These are phyloP conservation scores for Usnea hakonensis DNA, from an alignment of 495 filamentous ascomycete species.

Conservation along the genomic window DNA sequence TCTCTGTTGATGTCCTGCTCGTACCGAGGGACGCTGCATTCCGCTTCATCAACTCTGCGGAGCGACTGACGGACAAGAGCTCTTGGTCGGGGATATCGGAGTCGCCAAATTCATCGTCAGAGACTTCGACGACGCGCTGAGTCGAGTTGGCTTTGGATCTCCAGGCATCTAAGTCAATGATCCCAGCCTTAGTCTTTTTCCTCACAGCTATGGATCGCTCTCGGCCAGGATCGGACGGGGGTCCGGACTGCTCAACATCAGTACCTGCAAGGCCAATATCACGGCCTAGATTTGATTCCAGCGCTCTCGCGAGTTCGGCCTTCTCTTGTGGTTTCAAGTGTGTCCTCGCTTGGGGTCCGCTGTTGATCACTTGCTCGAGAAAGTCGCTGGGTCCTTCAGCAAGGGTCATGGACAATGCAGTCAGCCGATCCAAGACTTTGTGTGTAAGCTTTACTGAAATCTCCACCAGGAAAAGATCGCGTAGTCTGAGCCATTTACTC, in stretches of 20 bases:
- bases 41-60: constrained; percentile 44
- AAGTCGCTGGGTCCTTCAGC: constrained; percentile 51
- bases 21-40: constrained; percentile 33
- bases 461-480: constrained; percentile 72
- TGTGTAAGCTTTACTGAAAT: constrained; percentile 59
- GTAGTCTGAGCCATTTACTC: constrained; percentile 74
- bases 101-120: constrained; percentile 43
- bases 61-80: constrained; percentile 38
- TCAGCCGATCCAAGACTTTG: constrained; percentile 67
- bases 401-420: constrained; percentile 60
- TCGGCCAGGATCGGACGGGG: constrained; percentile 10
- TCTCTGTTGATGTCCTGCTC: constrained; percentile 32
- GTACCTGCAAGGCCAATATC: constrained; percentile 37
- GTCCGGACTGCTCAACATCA: constrained; percentile 21
- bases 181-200: constrained; percentile 54
- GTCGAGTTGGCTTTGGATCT: constrained; percentile 22
- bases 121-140: constrained; percentile 28
- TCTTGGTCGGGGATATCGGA: constrained; percentile 35
- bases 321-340: constrained; percentile 70
- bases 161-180: constrained; percentile 57
- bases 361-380: constrained; percentile 49
- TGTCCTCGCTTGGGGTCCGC: constrained; percentile 40
- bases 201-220: constrained; percentile 21
- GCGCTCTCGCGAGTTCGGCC: constrained; percentile 68
- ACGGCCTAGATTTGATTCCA: constrained; percentile 67